Evolutionary conservation across 2,329 filamentous ascomycete species (phyloP), one percentile per base, ranked within the genome.

Genomic region (Diplocarpon rosae): DNA sequence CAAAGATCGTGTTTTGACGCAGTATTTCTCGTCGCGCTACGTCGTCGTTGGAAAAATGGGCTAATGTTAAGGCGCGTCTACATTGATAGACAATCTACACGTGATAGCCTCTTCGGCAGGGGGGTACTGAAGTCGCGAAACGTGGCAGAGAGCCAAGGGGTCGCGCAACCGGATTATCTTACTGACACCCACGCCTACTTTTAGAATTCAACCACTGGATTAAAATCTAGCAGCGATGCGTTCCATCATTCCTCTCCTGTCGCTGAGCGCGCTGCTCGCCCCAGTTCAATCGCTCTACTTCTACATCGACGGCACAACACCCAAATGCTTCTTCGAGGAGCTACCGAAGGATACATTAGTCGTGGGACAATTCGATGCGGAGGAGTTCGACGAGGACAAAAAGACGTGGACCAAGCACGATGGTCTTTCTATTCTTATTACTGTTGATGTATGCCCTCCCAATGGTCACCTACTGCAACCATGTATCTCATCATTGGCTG

Each of bases 271-370:
- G 45, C 68, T 74, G 32, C 55, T 75, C 37, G 61, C 73, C 30
- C 78, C 80, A 48, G 78, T 83, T 51, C 83, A 88, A 63, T 88
- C 89, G 45, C 76, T 98, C 47, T 90, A 94, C 78, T 94, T 98
- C 74, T 96, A 85, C 72, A 81, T 96, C 65, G 88, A 96, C 64
- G 85, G 84, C 59, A 75, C 76, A 39, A 70, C 77, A 53, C 83
- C 86, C 56, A 95, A 93, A 70, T 98, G 92, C 69, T 98, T 98
- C 78, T 94, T 85, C 69, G 92, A 98, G 70, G 90, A 96, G 67
- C 76, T 98, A 48, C 89, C 92, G 54, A 95, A 96, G 72, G 90
- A 95, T 66, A 96, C 92, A 12, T 71, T 98, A 47, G 90, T 98
- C 45, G 89, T 95, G 48, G 92, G 92, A 56, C 83, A 92, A 68